These are phyloP conservation scores for Verticillium dahliae DNA, from an alignment of 2,329 filamentous ascomycete species.

Conservation along the genomic window DNA sequence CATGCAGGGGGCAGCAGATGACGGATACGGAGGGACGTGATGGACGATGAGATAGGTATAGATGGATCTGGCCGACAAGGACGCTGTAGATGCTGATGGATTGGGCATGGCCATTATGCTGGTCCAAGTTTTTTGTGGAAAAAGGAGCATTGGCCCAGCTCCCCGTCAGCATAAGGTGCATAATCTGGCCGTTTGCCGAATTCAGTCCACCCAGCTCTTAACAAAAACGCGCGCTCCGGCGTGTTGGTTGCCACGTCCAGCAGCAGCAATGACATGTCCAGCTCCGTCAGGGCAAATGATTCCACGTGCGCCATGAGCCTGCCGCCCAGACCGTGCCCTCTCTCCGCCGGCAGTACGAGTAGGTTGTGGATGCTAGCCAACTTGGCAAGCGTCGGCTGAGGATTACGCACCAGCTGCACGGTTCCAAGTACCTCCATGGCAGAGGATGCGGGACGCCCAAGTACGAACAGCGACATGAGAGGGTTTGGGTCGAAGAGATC, in stretches of 20 bases:
- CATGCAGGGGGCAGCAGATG: neutral
- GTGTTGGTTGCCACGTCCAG: conserved; percentile 18
- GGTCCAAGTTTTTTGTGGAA: conserved; percentile 11
- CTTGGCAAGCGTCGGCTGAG: conserved; percentile 18
- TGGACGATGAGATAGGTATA: neutral
- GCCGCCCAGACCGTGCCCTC: conserved; percentile 14
- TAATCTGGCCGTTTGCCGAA: conserved; percentile 20
- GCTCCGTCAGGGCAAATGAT: conserved; percentile 7
- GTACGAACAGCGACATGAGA: conserved; percentile 12
- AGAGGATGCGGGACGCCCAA: neutral
- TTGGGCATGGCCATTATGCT: neutral
- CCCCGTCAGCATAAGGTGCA: conserved; percentile 14
- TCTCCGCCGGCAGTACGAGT: conserved; percentile 15
- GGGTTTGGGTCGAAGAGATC: conserved; percentile 1
- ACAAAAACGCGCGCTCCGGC: conserved; percentile 18
- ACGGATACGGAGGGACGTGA: neutral
- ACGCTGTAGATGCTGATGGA: neutral
- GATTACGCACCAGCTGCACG: conserved; percentile 12
- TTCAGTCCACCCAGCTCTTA: conserved; percentile 16
- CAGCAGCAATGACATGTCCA: conserved; percentile 15
- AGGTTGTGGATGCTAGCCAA: conserved; percentile 20
- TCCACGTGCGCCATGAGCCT: conserved; percentile 17
- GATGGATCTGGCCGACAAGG: neutral
- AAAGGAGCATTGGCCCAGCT: conserved; percentile 12
- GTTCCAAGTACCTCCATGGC: conserved; percentile 11